These are phyloP conservation scores for Auriscalpium orientale DNA, from an alignment of 768 basidiomycete genomes.

Conservation along the genomic window DNA sequence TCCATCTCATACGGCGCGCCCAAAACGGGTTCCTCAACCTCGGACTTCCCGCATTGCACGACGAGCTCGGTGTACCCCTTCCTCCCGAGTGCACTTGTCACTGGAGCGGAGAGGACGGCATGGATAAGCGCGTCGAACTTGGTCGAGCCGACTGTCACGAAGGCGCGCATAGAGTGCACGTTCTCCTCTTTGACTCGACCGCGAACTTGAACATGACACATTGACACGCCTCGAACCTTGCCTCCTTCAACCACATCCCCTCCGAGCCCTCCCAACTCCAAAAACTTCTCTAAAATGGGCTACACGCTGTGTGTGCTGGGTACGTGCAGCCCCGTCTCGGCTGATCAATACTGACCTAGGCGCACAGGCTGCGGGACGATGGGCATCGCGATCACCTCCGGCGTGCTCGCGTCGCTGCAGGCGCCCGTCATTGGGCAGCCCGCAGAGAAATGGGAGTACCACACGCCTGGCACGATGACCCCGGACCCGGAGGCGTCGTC, in stretches of 20 bases:
- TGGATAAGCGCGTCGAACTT: constrained; percentile 72
- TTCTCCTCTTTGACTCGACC: background rate
- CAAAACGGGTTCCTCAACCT: constrained; percentile 29
- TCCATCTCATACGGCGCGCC: constrained; percentile 17
- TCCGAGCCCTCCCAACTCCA: background rate
- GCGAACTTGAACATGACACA: background rate
- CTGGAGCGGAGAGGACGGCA: constrained; percentile 45
- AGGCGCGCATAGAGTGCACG: constrained; percentile 29
- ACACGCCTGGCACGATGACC: constrained; percentile 68
- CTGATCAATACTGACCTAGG: constrained; percentile 13
- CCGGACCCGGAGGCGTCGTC: constrained; percentile 60
- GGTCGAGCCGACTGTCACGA: constrained; percentile 90
- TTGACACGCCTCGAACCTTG: background rate
- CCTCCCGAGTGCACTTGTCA: constrained; percentile 43
- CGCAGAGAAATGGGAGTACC: constrained; percentile 54
- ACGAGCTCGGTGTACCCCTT: constrained; percentile 55
- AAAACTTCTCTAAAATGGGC: constrained; percentile 42
- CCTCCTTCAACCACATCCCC: background rate
- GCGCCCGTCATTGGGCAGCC: constrained; percentile 20
- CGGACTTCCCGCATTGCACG: constrained; percentile 75
- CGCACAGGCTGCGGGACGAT: constrained; percentile 91
- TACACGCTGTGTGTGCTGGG: constrained; percentile 91
- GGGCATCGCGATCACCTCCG: constrained; percentile 93
- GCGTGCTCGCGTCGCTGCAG: constrained; percentile 80
- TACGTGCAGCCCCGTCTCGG: constrained; percentile 14